Percentiles rank a stretch among this genome's conserved stretches.
Evolutionary conservation across 345 rosid species (phyloP).

Genomic region (Erodium maritimum): DNA sequence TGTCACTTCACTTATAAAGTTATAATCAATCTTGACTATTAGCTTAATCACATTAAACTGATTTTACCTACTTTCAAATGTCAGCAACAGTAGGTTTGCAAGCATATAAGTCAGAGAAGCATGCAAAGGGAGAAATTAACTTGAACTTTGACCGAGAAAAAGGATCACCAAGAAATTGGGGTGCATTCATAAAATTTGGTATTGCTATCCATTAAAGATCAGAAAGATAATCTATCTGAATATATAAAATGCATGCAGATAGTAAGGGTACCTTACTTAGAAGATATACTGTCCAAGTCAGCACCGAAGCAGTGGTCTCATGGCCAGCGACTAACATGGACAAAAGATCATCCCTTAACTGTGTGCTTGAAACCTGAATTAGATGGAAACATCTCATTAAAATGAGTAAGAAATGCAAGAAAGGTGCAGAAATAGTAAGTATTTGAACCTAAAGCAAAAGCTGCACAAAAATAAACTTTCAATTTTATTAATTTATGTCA

Average conservation of each 20-base stretch:
- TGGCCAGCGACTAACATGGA: slow-evolving; percentile 97
- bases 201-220: no score
- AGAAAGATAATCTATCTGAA: no score
- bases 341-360: slow-evolving; percentile 81
- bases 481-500: no score
- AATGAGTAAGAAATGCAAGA: no score
- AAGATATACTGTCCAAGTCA: slow-evolving; percentile 95
- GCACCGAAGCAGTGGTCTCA: slow-evolving; percentile 91
- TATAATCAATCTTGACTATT: not conserved
- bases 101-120: not conserved
- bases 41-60: not conserved
- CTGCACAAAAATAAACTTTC: not conserved
- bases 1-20: no score
- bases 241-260: not conserved
- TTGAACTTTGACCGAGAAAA: no score
- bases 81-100: not conserved
- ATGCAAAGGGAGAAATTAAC: no score
- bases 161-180: no score
- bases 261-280: slow-evolving; percentile 64
- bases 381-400: not conserved
- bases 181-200: no score
- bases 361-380: slow-evolving; percentile 66
- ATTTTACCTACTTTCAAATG: not conserved
- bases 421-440: not conserved
- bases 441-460: not conserved